phyloP scores from a whole-genome alignment of 345 rosid genomes.

The Aegle marmelos region DNA sequence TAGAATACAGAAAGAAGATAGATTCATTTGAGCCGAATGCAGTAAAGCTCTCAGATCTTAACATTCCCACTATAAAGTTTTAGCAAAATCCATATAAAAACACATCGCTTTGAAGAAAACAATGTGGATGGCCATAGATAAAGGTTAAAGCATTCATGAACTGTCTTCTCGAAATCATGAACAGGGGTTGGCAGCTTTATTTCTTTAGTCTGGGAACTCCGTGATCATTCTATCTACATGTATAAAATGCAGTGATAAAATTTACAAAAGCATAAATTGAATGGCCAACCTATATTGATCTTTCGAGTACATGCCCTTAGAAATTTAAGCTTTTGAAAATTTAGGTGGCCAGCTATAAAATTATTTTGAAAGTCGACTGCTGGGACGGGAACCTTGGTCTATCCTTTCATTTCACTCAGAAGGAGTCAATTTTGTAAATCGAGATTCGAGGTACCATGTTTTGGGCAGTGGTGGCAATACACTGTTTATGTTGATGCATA shows the following conservation, averaged over 20 bases:
- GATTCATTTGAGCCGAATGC: not conserved
- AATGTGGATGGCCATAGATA: not conserved
- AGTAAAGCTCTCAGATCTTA: not conserved
- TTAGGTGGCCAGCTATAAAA: slow-evolving; percentile 11
- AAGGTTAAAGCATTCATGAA: not conserved
- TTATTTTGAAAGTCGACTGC: slow-evolving; percentile 3
- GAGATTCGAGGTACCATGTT: not conserved
- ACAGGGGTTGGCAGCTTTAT: not conserved
- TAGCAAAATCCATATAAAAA: not conserved
- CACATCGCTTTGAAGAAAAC: not conserved
- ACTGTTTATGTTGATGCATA: not conserved
- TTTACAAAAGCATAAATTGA: not conserved
- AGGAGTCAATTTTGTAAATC: not conserved
- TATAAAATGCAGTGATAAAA: not conserved
- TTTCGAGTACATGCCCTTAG: not conserved
- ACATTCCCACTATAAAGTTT: not conserved
- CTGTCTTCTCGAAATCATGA: not conserved
- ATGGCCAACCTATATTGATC: not conserved
- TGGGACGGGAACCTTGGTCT: not conserved
- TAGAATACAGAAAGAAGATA: not conserved
- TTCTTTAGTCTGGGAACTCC: not conserved
- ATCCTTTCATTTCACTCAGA: not conserved
- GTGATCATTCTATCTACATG: not conserved
- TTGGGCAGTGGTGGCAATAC: not conserved
- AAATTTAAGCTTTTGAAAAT: not conserved